Percentiles rank a stretch among this genome's conserved stretches.
phyloP scores from a whole-genome alignment of 2,329 filamentous ascomycete species.

The Claviceps purpurea region DNA sequence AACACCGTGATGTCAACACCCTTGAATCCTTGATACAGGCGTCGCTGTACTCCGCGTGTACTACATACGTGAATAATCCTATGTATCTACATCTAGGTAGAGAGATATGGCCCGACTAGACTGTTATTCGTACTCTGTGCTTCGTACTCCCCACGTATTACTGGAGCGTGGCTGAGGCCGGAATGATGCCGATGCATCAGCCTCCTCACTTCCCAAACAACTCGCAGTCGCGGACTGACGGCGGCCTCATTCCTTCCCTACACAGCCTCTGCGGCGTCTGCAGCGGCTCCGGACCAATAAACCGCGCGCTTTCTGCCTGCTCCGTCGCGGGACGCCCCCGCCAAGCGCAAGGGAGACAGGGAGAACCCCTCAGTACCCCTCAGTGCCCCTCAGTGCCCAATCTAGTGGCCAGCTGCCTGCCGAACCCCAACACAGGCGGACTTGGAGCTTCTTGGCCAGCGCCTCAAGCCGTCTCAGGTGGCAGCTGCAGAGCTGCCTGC shows the following conservation, averaged over 20 bases:
- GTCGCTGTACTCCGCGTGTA: too few species aligned
- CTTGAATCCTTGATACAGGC: too few species aligned
- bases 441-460: neutral
- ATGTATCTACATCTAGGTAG: too few species aligned
- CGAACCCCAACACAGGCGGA: neutral
- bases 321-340: too few species aligned
- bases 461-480: neutral
- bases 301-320: neutral
- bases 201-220: neutral
- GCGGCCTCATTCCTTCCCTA: too few species aligned
- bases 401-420: neutral
- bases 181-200: neutral
- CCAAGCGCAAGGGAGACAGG: too few species aligned
- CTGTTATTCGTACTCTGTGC: too few species aligned
- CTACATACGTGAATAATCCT: too few species aligned
- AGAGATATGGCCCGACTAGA: too few species aligned
- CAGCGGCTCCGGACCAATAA: neutral
- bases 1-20: too few species aligned
- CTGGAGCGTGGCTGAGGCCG: constrained; percentile 1
- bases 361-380: neutral
- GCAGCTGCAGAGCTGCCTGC: neutral
- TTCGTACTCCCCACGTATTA: too few species aligned
- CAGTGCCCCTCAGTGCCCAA: neutral
- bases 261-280: neutral
- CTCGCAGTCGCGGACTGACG: neutral